Evolutionary conservation across 768 basidiomycete species (phyloP), one percentile per base, ranked within the genome.

Genomic region (Porphyrellus cyaneotinctus): DNA sequence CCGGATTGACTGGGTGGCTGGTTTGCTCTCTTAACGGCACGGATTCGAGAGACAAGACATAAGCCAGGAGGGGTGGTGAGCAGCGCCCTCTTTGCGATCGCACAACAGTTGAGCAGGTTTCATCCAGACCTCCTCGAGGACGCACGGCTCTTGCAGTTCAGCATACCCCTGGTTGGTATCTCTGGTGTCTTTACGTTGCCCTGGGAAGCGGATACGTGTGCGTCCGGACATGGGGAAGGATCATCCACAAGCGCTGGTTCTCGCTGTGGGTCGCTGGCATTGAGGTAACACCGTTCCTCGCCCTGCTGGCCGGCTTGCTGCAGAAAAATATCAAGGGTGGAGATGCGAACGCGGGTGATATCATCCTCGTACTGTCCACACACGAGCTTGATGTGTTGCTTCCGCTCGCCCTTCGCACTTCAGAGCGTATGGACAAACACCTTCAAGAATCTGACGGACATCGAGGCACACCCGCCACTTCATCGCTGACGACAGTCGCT

Each of bases 201-300:
- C 6, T 3, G 31, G 14, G 26, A 30, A 9, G 6, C 8, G 18
- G 46, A 28, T 8, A 12, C 11, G 12, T 24, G 6, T 9, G 10
- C 2, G 6, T n/a, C n/a, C n/a, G n/a, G n/a, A n/a, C n/a, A 17
- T 7, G 20, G n/a, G 17, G 28, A 4, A 20, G 37, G 18, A 43
- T 41, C 37, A 6, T 35, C 49, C 26, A 2, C 23, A 17, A 10
- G 0, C 15, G 0, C 24, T 4, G 41, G 36, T 17, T 47, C 42
- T 26, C 48, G 47, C 60, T 84, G 36, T 85, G 80, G 82, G 53
- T 80, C 15, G 83, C 82, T 0, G 82, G 82, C 18, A 85, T 86
- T 48, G 84, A 84, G 3, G 53, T 85, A 42, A 86, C 84, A 17
- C 84, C 83, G 0, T 87, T 83, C 67, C 63, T 87, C 30, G 77